Evolutionary conservation across 306 rosid species (phyloP).

Genomic region (Hylodesmum podocarpum): DNA sequence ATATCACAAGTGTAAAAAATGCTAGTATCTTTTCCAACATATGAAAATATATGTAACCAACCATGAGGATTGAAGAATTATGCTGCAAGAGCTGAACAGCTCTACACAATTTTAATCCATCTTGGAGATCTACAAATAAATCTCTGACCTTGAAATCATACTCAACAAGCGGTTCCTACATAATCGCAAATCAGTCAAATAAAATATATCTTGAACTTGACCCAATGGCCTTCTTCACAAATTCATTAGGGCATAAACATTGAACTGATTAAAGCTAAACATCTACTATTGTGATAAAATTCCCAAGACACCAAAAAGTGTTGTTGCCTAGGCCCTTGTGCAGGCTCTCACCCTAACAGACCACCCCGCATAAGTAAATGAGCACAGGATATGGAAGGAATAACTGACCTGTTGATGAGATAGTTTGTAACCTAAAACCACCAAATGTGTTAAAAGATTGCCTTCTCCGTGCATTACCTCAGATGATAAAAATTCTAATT

Average conservation of each 20-base stretch:
- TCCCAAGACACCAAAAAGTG: background rate
- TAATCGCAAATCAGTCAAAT: slow-evolving; percentile 28
- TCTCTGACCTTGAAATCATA: slow-evolving; percentile 74
- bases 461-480: slow-evolving; percentile 97
- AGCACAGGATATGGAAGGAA: slow-evolving; percentile 23
- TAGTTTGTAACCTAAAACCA: slow-evolving; percentile 72
- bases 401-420: slow-evolving; percentile 75
- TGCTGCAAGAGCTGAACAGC: slow-evolving; percentile 80
- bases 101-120: slow-evolving; percentile 82
- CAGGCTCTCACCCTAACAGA: background rate
- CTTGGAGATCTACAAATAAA: slow-evolving; percentile 82
- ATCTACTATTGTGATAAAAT: background rate
- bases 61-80: slow-evolving; percentile 77
- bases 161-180: slow-evolving; percentile 74
- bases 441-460: slow-evolving; percentile 75
- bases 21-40: slow-evolving; percentile 10
- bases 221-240: background rate
- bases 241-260: background rate
- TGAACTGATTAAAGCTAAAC: background rate
- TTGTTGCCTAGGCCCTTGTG: background rate
- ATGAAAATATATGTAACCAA: slow-evolving; percentile 26
- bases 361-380: slow-evolving; percentile 4
- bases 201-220: slow-evolving; percentile 15
- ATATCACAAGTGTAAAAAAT: background rate
- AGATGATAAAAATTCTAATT: slow-evolving; percentile 77